Base-by-base conservation (phyloP, 2,329 filamentous ascomycete species). In the Raffaelea deltoideospora region DNA sequence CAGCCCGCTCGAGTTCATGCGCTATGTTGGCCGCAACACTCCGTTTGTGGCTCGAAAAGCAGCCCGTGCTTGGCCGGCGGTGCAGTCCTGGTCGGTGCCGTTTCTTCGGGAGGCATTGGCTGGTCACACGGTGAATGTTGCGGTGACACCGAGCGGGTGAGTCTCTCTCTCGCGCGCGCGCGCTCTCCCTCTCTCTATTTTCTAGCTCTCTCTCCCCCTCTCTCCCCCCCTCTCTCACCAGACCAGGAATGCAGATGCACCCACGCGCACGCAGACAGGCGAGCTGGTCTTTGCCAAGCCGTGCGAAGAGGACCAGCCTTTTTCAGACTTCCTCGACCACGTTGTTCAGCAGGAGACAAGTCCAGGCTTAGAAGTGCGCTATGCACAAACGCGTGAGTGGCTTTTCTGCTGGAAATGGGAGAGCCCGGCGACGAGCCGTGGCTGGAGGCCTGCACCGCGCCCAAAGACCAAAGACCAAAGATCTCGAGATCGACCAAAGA, bases 1-100 rank as follows among this genome's bases (percentile, higher is more conserved):
- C 4, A 81, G 76, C 21, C 70, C 83, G 1, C 66, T 90, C 6
- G 78, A 87, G 50, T 88, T 88, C 52, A 79, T 86, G 74, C 72
- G 79, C 48, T 79, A 75, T 54, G 80, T 87, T 17, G 67, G 78
- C 14, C 66, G 63, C 26, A 90, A 88, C 51, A 69, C 73, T 1
- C 83, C 83, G 0, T 87, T 88, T 47, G 69, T 88, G 3, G 60
- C 87, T 21, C 67, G 78, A 27, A 59, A 65, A 9, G 79, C 66
- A 3, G 79, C 79, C 1, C 50, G 50, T 1, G 54, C 64, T 26
- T 88, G 81, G 79, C 58, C 60, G 28, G 79, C 82, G 0, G 62
- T 63, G 3, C 60, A 56, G 38, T 61, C 56, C 35, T 90, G 83
- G 83, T 66, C 69, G 41, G 64, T 67, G 2, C 50, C 57, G 1